Base-by-base conservation (phyloP, 2,329 filamentous ascomycete species). In the Rutstroemia sydowiana region DNA sequence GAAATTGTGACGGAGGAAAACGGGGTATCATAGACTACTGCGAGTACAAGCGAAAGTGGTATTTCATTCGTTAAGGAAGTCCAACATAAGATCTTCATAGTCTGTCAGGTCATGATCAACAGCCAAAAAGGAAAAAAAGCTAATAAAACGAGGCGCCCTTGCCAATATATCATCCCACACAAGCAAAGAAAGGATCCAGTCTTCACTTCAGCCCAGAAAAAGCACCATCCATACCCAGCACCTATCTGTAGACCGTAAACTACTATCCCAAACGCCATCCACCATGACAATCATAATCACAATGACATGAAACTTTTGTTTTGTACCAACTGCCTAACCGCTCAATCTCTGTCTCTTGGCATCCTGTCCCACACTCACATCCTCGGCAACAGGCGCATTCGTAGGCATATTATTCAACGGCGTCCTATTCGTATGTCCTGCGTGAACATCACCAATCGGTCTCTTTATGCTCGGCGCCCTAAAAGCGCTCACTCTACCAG, bases 401-500 rank as follows among this genome's bases (percentile, higher is more conserved):
- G 60, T 55, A 32, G 59, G 57, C 23, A 65, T 55, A 55, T 66
- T 63, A 18, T 51, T 54, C 46, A 66, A 52, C n/a, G 63, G 59
- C 7, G 56, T 30, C 45, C 63, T 63, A 20, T 36, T 42, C 13
- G 28, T 37, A 18, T 52, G 43, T 26, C 34, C 41, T n/a, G n/a
- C 39, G 28, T 41, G 18, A 10, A 41, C 20, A 37, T 30, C 46
- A 47, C 61, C 59, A 30, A 58, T 53, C 4, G 60, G 56, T 40
- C 65, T 60, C 48, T 66, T 67, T 69, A 82, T 78, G 0, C 78
- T 81, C 1, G 76, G 76, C 10, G 79, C 79, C 14, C 74, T 74
- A 57, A 82, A 85, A 57, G 75, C 74, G n/a, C 71, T 70, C 30
- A 80, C 70, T 59, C 84, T 84, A 8, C 70, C 73, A 63, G 78